phyloP scores from a whole-genome alignment of 495 filamentous ascomycete species.

The Tricharina praecox region DNA sequence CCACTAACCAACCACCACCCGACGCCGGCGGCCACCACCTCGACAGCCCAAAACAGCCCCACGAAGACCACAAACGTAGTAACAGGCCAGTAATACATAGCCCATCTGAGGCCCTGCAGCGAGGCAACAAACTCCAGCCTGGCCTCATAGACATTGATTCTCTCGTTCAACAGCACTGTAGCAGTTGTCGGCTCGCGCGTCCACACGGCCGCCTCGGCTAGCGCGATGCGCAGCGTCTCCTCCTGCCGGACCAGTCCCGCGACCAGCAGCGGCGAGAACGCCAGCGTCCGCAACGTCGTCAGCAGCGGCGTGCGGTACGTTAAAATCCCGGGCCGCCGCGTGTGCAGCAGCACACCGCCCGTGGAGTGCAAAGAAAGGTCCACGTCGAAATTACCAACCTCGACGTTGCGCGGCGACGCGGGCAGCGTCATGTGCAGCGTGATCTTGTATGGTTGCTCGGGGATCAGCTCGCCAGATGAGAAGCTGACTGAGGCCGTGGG shows the following conservation, averaged over 20 bases:
- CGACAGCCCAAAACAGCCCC: slow-evolving; percentile 53
- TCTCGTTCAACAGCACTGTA: slow-evolving; percentile 37
- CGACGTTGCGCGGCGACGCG: slow-evolving; percentile 40
- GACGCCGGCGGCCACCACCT: slow-evolving; percentile 33
- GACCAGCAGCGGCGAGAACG: slow-evolving; percentile 33
- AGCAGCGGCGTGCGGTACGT: slow-evolving; percentile 48
- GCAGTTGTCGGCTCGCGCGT: slow-evolving; percentile 37
- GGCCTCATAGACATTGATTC: slow-evolving; percentile 58
- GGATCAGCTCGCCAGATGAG: slow-evolving; percentile 28
- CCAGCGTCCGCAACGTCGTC: slow-evolving; percentile 32
- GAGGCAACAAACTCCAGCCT: slow-evolving; percentile 50
- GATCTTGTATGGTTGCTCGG: slow-evolving; percentile 47
- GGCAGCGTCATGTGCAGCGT: slow-evolving; percentile 42
- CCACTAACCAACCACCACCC: slow-evolving; percentile 20
- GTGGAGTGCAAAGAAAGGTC: slow-evolving; percentile 46
- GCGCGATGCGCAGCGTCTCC: slow-evolving; percentile 42
- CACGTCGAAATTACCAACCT: slow-evolving; percentile 82
- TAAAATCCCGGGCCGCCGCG: slow-evolving; percentile 45
- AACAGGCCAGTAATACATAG: slow-evolving; percentile 68
- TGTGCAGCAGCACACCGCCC: slow-evolving; percentile 22
- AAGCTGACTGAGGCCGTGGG: slow-evolving; percentile 10
- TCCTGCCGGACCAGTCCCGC: slow-evolving; percentile 31
- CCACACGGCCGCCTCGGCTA: slow-evolving; percentile 60
- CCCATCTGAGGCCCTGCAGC: slow-evolving; percentile 59
- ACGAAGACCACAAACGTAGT: slow-evolving; percentile 50